These are phyloP conservation scores for Chaetomidium leptoderma DNA, from an alignment of 495 filamentous ascomycete genomes.

Conservation along the genomic window DNA sequence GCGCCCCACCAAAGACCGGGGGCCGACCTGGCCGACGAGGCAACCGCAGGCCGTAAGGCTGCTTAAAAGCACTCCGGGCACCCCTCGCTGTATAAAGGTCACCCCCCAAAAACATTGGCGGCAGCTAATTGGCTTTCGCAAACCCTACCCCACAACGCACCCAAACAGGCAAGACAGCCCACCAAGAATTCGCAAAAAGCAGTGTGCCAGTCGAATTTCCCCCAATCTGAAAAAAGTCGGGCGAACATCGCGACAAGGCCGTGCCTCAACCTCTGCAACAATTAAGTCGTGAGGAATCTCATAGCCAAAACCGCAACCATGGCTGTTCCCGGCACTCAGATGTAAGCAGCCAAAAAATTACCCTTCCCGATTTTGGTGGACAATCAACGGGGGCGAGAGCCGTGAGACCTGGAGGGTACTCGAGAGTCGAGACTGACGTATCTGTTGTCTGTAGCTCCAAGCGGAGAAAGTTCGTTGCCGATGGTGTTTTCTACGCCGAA, in stretches of 20 bases:
- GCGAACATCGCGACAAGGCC: constrained; percentile 32
- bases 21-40: not conserved
- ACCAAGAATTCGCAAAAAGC: constrained; percentile 38
- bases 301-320: constrained; percentile 44
- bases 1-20: constrained; percentile 8
- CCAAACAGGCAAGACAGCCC: constrained; percentile 27
- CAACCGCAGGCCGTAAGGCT: constrained; percentile 10
- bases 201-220: constrained; percentile 33
- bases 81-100: constrained; percentile 2
- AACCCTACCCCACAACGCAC: constrained; percentile 34
- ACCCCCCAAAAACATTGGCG: not conserved
- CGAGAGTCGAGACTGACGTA: constrained; percentile 8
- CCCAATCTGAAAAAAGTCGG: constrained; percentile 29
- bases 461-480: constrained; percentile 99
- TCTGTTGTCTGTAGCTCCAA: constrained; percentile 63
- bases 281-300: constrained; percentile 25
- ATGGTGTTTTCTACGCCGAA: constrained; percentile 99
- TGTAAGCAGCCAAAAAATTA: constrained; percentile 46
- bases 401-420: constrained; percentile 5
- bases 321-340: constrained; percentile 50
- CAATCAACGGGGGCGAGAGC: too few species aligned
- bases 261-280: constrained; percentile 29
- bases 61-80: constrained; percentile 5
- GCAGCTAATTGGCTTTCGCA: constrained; percentile 19
- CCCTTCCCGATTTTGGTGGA: not conserved